Evolutionary conservation across 2,329 filamentous ascomycete species (phyloP).

Genomic region (Calonectria pseudoturangicola): DNA sequence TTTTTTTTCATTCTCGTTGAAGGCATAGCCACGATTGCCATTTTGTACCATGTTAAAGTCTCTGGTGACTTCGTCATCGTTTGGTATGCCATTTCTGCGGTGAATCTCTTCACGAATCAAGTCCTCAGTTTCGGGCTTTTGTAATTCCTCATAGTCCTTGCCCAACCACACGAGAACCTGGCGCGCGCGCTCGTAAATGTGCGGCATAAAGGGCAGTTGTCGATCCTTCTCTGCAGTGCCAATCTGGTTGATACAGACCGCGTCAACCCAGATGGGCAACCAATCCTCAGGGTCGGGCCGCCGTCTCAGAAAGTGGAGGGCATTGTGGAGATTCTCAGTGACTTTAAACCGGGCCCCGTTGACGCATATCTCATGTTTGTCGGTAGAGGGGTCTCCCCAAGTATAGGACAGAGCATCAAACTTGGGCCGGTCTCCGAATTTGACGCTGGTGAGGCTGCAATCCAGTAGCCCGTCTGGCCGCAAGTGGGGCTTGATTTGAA

Average conservation of each 20-base stretch:
- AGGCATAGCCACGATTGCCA: neutral
- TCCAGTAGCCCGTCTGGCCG: neutral
- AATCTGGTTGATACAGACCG: neutral
- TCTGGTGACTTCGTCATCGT: neutral
- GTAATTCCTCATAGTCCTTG: neutral
- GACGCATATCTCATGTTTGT: neutral
- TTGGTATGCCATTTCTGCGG: neutral
- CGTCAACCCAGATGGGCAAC: neutral
- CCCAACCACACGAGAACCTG: neutral
- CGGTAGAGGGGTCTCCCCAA: neutral
- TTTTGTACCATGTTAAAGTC: neutral
- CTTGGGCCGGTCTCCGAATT: neutral
- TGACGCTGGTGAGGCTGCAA: conserved; percentile 1
- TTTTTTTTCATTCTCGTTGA: neutral
- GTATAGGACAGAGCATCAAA: neutral
- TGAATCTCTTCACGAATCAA: neutral
- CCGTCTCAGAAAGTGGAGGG: conserved; percentile 1
- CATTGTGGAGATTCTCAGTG: neutral
- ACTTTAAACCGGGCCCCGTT: neutral
- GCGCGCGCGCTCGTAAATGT: neutral
- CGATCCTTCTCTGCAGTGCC: neutral
- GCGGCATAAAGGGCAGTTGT: neutral
- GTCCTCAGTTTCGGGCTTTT: neutral
- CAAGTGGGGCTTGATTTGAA: neutral
- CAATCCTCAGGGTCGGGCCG: neutral